These are phyloP conservation scores for Aspergillus sp. DNA, from an alignment of 2,329 filamentous ascomycete genomes.

Conservation along the genomic window DNA sequence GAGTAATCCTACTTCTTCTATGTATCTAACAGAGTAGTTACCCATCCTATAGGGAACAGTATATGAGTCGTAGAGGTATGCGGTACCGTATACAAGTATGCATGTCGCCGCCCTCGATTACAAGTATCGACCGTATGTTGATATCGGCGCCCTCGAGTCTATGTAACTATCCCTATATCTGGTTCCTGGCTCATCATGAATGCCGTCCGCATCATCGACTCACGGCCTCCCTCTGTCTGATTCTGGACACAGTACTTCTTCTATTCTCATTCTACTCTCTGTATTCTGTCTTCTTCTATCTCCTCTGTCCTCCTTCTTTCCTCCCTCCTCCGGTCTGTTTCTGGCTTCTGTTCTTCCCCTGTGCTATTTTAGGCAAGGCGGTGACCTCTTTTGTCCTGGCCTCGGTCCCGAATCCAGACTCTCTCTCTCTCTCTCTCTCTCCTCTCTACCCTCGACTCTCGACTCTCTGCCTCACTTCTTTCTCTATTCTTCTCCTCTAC, in stretches of 20 bases:
- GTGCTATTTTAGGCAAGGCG: constrained; percentile 10
- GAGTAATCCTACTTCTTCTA: not conserved
- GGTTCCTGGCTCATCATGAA: not conserved
- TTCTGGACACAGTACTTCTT: too few species aligned
- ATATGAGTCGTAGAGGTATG: too few species aligned
- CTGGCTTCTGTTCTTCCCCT: not conserved
- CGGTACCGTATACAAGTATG: too few species aligned
- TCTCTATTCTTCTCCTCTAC: too few species aligned
- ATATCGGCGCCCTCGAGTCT: too few species aligned
- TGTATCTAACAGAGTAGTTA: not conserved
- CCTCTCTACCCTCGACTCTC: too few species aligned
- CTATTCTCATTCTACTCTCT: not conserved
- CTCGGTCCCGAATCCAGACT: too few species aligned
- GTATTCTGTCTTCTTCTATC: not conserved
- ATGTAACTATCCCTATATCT: not conserved
- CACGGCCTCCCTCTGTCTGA: constrained; percentile 2
- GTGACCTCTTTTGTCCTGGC: not conserved
- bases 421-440: too few species aligned
- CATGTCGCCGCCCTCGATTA: too few species aligned
- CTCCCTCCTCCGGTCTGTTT: not conserved
- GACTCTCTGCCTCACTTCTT: too few species aligned
- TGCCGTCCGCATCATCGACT: not conserved
- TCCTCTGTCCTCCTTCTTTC: not conserved
- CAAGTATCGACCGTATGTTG: too few species aligned
- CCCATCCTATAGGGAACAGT: not conserved